These are phyloP conservation scores for Paramyrothecium sp. DNA, from an alignment of 2,329 filamentous ascomycete species.

Conservation along the genomic window DNA sequence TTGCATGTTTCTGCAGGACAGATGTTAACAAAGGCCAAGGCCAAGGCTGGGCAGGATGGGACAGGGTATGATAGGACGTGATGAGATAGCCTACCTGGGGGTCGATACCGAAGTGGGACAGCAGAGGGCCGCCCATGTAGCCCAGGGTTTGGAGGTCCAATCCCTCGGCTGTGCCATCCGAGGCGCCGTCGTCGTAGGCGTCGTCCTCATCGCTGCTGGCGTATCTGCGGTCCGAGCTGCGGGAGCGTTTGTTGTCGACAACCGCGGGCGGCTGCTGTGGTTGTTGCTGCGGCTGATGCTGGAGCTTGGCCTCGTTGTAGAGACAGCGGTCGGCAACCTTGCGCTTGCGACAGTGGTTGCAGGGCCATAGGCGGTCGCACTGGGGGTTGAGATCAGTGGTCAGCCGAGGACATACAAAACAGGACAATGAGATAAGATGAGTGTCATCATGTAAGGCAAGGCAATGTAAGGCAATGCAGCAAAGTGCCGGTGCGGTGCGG, in stretches of 20 bases:
- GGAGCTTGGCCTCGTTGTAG: constrained; percentile 15
- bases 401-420: neutral
- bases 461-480: neutral
- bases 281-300: too few species aligned
- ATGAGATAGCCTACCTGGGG: constrained; percentile 1
- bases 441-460: neutral
- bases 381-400: constrained; percentile 5
- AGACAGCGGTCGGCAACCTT: constrained; percentile 25
- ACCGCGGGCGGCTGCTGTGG: neutral
- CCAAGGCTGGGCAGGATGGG: neutral
- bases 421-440: neutral
- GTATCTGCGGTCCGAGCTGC: constrained; percentile 2
- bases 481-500: neutral
- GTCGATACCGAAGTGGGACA: constrained; percentile 4
- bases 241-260: constrained; percentile 3
- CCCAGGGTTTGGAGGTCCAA: neutral
- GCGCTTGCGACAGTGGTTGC: constrained; percentile 27
- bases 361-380: constrained; percentile 32
- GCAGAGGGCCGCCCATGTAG: constrained; percentile 1
- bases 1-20: neutral
- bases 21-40: neutral
- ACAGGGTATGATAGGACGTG: neutral
- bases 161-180: neutral
- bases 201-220: neutral
- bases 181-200: constrained; percentile 1